Evolutionary conservation across 1,139 yeast species (phyloP).

Genomic region (Pneumocystis jirovecii): DNA sequence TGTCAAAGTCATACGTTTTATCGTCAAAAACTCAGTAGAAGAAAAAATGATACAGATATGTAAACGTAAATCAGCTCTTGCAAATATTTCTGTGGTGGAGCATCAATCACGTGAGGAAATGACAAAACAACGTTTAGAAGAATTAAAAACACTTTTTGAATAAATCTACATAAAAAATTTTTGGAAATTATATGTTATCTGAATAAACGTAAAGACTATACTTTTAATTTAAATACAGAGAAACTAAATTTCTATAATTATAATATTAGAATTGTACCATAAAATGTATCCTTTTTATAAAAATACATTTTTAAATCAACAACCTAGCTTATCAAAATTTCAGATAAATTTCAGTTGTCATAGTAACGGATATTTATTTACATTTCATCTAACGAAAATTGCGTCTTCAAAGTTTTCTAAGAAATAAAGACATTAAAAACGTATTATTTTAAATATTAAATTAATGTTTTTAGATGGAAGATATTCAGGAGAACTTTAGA

Average conservation of each 20-base stretch:
- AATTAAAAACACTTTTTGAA: not conserved
- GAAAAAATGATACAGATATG: slow-evolving; percentile 80
- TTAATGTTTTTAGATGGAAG: not conserved
- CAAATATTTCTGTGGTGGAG: not conserved
- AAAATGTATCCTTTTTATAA: not conserved
- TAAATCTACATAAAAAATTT: not conserved
- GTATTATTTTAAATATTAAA: not conserved
- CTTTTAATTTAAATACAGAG: too few relatives aligned
- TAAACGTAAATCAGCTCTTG: slow-evolving; percentile 39
- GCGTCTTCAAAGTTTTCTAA: not conserved
- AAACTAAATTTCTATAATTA: too few relatives aligned
- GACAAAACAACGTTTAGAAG: not conserved
- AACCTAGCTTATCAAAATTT: too few relatives aligned
- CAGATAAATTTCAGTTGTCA: not conserved
- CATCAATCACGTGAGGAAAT: not conserved
- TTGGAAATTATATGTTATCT: not conserved
- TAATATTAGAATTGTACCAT: not conserved
- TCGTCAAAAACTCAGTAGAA: slow-evolving; percentile 74
- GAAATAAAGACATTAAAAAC: not conserved
- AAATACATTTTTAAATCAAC: not conserved
- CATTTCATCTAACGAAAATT: not conserved
- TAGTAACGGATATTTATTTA: not conserved
- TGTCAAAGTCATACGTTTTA: slow-evolving; percentile 67
- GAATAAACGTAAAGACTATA: not conserved
- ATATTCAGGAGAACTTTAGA: not conserved